Evolutionary conservation across 306 rosid genomes (phyloP).

Genomic region (Heteromeles arbutifolia): DNA sequence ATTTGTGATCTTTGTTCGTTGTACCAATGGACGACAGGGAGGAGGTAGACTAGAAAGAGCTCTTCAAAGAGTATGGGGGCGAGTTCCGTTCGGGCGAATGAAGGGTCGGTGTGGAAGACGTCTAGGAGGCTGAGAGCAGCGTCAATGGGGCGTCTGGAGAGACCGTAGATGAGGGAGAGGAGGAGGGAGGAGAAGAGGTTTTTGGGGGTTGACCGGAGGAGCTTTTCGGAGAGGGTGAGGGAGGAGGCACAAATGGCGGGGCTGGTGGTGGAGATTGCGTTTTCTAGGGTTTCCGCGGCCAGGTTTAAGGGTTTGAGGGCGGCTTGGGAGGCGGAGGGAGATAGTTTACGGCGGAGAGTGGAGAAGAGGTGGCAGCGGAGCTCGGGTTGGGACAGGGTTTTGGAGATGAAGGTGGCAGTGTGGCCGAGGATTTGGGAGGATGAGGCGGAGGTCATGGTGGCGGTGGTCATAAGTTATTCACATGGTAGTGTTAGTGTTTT

Average conservation of each 20-base stretch:
- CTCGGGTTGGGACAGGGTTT: slow-evolving; percentile 33
- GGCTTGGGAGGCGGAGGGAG: slow-evolving; percentile 15
- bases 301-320: slow-evolving; percentile 45
- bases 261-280: slow-evolving; percentile 37
- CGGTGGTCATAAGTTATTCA: slow-evolving; percentile 20
- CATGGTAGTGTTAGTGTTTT: neutral
- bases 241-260: slow-evolving; percentile 41
- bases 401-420: slow-evolving; percentile 40
- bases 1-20: slow-evolving; percentile 47
- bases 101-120: slow-evolving; percentile 42
- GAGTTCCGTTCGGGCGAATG: slow-evolving; percentile 57
- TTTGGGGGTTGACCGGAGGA: slow-evolving; percentile 45
- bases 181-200: slow-evolving; percentile 52
- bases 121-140: slow-evolving; percentile 48
- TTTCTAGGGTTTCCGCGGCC: slow-evolving; percentile 52
- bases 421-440: slow-evolving; percentile 49
- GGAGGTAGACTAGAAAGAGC: slow-evolving; percentile 60
- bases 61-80: slow-evolving; percentile 61
- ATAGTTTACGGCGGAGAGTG: slow-evolving; percentile 19
- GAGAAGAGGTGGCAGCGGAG: slow-evolving; percentile 46
- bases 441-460: slow-evolving; percentile 27
- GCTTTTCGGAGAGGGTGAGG: slow-evolving; percentile 54
- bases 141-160: slow-evolving; percentile 31
- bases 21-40: slow-evolving; percentile 54
- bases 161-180: slow-evolving; percentile 47